Evolutionary conservation across 805 yeast genomes (phyloP).

Genomic region (Candida dajiaensis): DNA sequence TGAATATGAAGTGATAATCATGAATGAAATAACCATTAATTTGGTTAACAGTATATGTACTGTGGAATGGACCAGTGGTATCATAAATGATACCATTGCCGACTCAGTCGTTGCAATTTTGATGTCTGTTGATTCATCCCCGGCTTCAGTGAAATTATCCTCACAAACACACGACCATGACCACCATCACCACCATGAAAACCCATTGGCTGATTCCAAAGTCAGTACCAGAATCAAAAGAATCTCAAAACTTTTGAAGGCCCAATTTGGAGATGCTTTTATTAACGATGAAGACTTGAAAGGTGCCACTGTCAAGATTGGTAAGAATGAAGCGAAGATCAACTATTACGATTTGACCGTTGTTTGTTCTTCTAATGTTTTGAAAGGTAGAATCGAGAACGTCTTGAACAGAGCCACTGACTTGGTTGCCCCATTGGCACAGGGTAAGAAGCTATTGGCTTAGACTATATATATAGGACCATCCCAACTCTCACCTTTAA

Average conservation of each 20-base stretch:
- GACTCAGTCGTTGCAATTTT: constrained; percentile 89
- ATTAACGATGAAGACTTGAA: constrained; percentile 31
- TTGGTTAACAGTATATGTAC: constrained; percentile 46
- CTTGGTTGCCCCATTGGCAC: constrained; percentile 79
- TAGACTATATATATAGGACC: neutral
- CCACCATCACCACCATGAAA: constrained; percentile 19
- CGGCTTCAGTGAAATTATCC: constrained; percentile 87
- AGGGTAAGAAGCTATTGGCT: constrained; percentile 16
- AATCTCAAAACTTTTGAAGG: constrained; percentile 56
- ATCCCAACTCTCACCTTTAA: neutral
- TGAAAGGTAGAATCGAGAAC: constrained; percentile 78
- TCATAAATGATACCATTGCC: constrained; percentile 88
- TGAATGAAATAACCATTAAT: constrained; percentile 55
- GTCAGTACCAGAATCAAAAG: constrained; percentile 40
- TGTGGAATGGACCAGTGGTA: constrained; percentile 87
- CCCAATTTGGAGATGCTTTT: constrained; percentile 86
- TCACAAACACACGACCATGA: constrained; percentile 50
- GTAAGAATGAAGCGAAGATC: constrained; percentile 66
- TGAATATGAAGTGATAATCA: constrained; percentile 47
- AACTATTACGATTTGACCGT: constrained; percentile 62
- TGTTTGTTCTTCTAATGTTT: constrained; percentile 64
- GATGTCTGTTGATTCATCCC: constrained; percentile 88
- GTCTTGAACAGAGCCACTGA: constrained; percentile 72
- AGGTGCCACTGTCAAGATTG: constrained; percentile 64
- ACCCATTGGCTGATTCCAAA: constrained; percentile 29